These are phyloP conservation scores for Wallemia ichthyophaga DNA, from an alignment of 1,284 basidiomycete genomes.

Conservation along the genomic window DNA sequence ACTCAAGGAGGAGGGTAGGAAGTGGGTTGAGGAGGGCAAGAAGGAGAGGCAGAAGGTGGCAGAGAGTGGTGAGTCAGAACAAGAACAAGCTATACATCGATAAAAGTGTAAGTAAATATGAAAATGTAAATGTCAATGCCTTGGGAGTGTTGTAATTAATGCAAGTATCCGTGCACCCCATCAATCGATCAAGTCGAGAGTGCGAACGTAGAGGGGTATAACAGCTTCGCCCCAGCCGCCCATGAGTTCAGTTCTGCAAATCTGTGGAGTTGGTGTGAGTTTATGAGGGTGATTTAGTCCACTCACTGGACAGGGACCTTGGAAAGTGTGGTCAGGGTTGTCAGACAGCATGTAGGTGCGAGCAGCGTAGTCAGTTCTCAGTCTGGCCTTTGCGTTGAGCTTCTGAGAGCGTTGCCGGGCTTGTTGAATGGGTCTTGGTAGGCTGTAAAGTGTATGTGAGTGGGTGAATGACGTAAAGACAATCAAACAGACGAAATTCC, in stretches of 20 bases:
- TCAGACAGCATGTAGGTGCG: neutral
- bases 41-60: slow-evolving; percentile 1
- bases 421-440: neutral
- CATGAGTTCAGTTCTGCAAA: neutral
- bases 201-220: neutral
- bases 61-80: neutral
- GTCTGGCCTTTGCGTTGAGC: neutral
- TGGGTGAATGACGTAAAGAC: neutral
- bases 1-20: slow-evolving; percentile 8
- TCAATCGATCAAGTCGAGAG: neutral
- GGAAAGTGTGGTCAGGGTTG: neutral
- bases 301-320: neutral
- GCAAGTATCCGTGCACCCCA: too few relatives aligned
- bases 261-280: neutral
- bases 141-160: too few relatives aligned
- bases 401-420: neutral
- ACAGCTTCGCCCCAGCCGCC: neutral
- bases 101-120: too few relatives aligned
- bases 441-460: neutral
- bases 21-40: slow-evolving; percentile 6
- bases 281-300: too few relatives aligned
- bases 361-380: neutral
- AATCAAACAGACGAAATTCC: neutral
- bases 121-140: too few relatives aligned
- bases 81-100: too few relatives aligned